Evolutionary conservation across 768 basidiomycete species (phyloP).

Genomic region (Leccinum obscurum): DNA sequence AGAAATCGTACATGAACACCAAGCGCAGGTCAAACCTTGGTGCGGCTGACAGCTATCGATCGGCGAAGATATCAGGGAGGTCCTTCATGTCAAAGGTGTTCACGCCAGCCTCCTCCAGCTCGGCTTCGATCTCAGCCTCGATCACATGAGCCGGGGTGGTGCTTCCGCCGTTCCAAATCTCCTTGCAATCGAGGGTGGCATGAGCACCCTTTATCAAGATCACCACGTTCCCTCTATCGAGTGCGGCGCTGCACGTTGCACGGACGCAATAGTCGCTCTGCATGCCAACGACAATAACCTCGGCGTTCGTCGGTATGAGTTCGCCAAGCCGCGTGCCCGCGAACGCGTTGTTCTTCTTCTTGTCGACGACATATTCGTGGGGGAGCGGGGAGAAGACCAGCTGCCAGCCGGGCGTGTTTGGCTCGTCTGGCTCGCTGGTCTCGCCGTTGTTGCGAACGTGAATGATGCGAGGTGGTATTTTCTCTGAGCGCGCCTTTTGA

Average conservation of each 20-base stretch:
- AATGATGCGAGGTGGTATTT: slow-evolving; percentile 55
- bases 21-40: not conserved
- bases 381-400: slow-evolving; percentile 54
- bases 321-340: slow-evolving; percentile 54
- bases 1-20: not conserved
- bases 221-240: slow-evolving; percentile 65
- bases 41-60: slow-evolving; percentile 40
- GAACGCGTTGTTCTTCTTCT: slow-evolving; percentile 71
- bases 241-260: slow-evolving; percentile 59
- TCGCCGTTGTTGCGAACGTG: slow-evolving; percentile 71
- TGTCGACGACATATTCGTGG: slow-evolving; percentile 59
- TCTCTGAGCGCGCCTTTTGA: slow-evolving; percentile 46
- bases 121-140: slow-evolving; percentile 60
- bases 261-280: slow-evolving; percentile 65
- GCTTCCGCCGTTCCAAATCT: slow-evolving; percentile 58
- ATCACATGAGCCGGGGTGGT: slow-evolving; percentile 52
- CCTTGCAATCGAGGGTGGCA: slow-evolving; percentile 65
- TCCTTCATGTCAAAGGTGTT: slow-evolving; percentile 67
- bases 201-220: slow-evolving; percentile 64
- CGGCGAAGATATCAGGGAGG: slow-evolving; percentile 55
- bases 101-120: slow-evolving; percentile 70
- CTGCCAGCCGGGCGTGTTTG: slow-evolving; percentile 56
- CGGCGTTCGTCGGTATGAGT: slow-evolving; percentile 51
- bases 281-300: slow-evolving; percentile 66
- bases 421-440: slow-evolving; percentile 59